A percentile compares a stretch with the other conserved stretches of the same genome.
Conservation (phyloP, 2,329 filamentous ascomycete species). For the Daldinia eschscholtzii region DNA sequence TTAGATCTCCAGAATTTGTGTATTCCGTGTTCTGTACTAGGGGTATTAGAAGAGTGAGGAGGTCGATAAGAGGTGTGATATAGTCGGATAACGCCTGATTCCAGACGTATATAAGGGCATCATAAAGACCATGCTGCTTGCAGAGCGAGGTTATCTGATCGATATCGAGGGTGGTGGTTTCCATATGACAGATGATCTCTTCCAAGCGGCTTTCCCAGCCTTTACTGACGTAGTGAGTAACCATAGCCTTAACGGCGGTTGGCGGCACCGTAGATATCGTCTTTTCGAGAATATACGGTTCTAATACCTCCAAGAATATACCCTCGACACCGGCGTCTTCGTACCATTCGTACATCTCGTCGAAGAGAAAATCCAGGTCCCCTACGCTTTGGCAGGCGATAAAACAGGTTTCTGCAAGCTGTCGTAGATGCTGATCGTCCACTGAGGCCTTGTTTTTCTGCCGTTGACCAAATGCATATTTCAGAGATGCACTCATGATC, state of each 20-base stretch:
- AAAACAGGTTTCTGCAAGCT: constrained; percentile 87
- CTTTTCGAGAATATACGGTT: constrained; percentile 86
- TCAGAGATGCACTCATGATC: constrained; percentile 92
- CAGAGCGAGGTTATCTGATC: constrained; percentile 92
- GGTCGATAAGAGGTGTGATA: constrained; percentile 87
- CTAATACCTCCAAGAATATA: constrained; percentile 88
- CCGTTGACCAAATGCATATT: constrained; percentile 83
- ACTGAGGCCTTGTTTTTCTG: constrained; percentile 61
- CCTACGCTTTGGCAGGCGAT: constrained; percentile 82
- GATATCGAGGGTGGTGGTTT: constrained; percentile 90
- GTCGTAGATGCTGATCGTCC: constrained; percentile 73
- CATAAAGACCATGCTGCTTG: constrained; percentile 91
- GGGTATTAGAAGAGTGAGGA: constrained; percentile 76
- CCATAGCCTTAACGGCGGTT: constrained; percentile 85
- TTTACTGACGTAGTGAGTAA: constrained; percentile 81
- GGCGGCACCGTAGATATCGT: constrained; percentile 83
- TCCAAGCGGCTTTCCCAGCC: constrained; percentile 84
- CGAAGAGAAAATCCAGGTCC: constrained; percentile 87
- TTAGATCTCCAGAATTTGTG: constrained; percentile 64
- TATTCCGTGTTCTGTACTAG: constrained; percentile 69
- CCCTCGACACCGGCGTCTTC: constrained; percentile 79
- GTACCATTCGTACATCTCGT: constrained; percentile 90
- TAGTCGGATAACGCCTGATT: constrained; percentile 91
- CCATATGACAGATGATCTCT: constrained; percentile 93
- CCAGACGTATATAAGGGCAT: constrained; percentile 97